Evolutionary conservation across 2,329 filamentous ascomycete genomes (phyloP).

Genomic region (Diaporthe destruens): DNA sequence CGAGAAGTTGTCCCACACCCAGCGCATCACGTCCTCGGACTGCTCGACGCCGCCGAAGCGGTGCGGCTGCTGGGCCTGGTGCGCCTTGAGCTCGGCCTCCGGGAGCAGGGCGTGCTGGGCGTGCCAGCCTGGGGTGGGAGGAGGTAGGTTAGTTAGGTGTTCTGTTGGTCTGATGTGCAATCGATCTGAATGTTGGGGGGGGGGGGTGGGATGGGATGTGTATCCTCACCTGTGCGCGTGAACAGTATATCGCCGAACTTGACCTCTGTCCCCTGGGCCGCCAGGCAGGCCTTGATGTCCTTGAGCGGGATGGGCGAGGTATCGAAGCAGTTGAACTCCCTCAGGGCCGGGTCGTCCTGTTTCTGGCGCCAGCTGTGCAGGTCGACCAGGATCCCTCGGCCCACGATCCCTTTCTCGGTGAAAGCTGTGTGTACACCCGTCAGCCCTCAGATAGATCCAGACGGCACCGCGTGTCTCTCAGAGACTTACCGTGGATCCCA

Average conservation of each 20-base stretch:
- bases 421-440: conserved; percentile 55
- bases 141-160: too few relatives aligned
- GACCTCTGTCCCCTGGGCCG: conserved; percentile 61
- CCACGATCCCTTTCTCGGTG: conserved; percentile 67
- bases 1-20: conserved; percentile 57
- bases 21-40: conserved; percentile 58
- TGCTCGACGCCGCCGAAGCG: conserved; percentile 62
- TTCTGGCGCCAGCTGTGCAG: conserved; percentile 61
- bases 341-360: conserved; percentile 47
- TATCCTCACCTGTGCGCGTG: conserved; percentile 55
- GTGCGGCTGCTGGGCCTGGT: conserved; percentile 54
- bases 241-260: conserved; percentile 66
- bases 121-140: conserved; percentile 56
- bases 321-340: conserved; percentile 52
- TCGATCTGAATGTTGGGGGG: too few relatives aligned
- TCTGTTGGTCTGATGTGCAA: not conserved
- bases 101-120: conserved; percentile 54
- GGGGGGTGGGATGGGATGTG: too few relatives aligned
- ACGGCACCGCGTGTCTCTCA: not conserved
- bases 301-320: conserved; percentile 50
- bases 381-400: conserved; percentile 67
- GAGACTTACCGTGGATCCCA: conserved; percentile 53
- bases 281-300: conserved; percentile 56
- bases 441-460: not conserved
- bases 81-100: conserved; percentile 51